A percentile compares a stretch with the other conserved stretches of the same genome.
Evolutionary conservation across 805 yeast genomes (phyloP).

Genomic region (Barnettozyma sucrosica): DNA sequence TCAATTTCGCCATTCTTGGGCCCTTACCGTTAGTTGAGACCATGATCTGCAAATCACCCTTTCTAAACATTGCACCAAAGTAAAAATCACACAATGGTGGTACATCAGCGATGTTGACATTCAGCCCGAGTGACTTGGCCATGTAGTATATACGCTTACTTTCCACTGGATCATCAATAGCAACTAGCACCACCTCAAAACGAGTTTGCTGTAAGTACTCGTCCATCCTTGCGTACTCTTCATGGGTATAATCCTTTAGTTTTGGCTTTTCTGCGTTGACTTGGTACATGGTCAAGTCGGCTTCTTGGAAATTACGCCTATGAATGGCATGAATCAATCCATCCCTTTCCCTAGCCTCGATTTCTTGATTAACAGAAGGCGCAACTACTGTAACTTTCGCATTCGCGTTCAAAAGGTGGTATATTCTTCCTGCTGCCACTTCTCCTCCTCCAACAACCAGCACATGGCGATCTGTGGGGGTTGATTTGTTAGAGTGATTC

Average conservation of each 20-base stretch:
- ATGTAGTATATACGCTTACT: slow-evolving; percentile 52
- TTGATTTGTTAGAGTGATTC: slow-evolving; percentile 6
- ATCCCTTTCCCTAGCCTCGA: slow-evolving; percentile 28
- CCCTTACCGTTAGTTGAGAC: slow-evolving; percentile 79
- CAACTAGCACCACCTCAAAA: slow-evolving; percentile 66
- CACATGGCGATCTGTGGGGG: slow-evolving; percentile 44
- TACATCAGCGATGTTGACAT: slow-evolving; percentile 78
- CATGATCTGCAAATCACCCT: slow-evolving; percentile 73
- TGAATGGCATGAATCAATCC: slow-evolving; percentile 41
- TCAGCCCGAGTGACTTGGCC: slow-evolving; percentile 40
- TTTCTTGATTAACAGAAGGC: slow-evolving; percentile 33
- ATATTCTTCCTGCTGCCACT: slow-evolving; percentile 67
- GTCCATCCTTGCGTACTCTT: slow-evolving; percentile 25
- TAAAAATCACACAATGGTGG: slow-evolving; percentile 83
- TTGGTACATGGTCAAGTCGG: slow-evolving; percentile 49
- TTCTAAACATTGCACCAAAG: slow-evolving; percentile 72
- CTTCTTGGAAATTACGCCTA: slow-evolving; percentile 38
- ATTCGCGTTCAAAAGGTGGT: slow-evolving; percentile 61
- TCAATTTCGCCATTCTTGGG: slow-evolving; percentile 64
- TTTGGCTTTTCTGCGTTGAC: slow-evolving; percentile 8
- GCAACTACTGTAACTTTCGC: slow-evolving; percentile 65
- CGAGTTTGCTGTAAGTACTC: slow-evolving; percentile 26
- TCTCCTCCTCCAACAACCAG: slow-evolving; percentile 75
- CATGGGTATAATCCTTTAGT: slow-evolving; percentile 12
- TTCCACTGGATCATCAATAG: slow-evolving; percentile 63